Percentiles rank a stretch among this genome's conserved stretches.
Evolutionary conservation across 2,329 filamentous ascomycete genomes (phyloP).

Genomic region (Neofusicoccum umdonicola): DNA sequence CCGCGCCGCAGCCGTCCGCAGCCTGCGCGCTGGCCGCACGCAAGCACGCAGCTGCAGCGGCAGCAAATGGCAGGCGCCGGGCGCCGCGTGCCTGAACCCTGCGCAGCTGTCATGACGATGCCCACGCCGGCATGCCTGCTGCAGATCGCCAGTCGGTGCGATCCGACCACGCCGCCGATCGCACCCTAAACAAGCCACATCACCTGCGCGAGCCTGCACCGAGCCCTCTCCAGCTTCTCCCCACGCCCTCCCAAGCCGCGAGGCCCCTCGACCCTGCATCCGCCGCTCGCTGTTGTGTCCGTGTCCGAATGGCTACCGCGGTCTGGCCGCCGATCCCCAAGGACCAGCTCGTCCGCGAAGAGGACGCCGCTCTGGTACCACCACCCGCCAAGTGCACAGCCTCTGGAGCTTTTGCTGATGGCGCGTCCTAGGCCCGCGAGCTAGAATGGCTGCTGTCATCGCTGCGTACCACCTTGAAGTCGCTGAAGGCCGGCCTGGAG

Average conservation of each 20-base stretch:
- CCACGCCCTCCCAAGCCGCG: background rate
- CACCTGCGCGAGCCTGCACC: slow-evolving; percentile 2
- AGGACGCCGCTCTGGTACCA: slow-evolving; percentile 52
- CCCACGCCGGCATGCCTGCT: background rate
- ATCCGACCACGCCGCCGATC: slow-evolving; percentile 2
- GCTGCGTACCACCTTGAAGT: slow-evolving; percentile 59
- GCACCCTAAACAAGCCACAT: slow-evolving; percentile 12
- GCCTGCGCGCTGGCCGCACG: background rate
- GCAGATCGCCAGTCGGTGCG: slow-evolving; percentile 6
- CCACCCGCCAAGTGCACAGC: background rate
- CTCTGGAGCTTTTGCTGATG: slow-evolving; percentile 9
- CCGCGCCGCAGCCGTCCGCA: background rate
- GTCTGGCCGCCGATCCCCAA: slow-evolving; percentile 58
- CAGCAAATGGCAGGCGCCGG: background rate
- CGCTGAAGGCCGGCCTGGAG: slow-evolving; percentile 70
- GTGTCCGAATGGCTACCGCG: slow-evolving; percentile 55
- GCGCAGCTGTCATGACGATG: slow-evolving; percentile 2
- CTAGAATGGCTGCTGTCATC: slow-evolving; percentile 63
- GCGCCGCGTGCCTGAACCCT: slow-evolving; percentile 7
- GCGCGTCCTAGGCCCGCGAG: slow-evolving; percentile 49
- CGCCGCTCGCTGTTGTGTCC: background rate
- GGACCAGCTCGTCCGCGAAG: slow-evolving; percentile 51
- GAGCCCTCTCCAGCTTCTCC: background rate
- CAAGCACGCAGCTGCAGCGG: background rate
- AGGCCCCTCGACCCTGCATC: background rate